Evolutionary conservation across 2,329 filamentous ascomycete genomes (phyloP).

Genomic region (Trichophyton verrucosum): DNA sequence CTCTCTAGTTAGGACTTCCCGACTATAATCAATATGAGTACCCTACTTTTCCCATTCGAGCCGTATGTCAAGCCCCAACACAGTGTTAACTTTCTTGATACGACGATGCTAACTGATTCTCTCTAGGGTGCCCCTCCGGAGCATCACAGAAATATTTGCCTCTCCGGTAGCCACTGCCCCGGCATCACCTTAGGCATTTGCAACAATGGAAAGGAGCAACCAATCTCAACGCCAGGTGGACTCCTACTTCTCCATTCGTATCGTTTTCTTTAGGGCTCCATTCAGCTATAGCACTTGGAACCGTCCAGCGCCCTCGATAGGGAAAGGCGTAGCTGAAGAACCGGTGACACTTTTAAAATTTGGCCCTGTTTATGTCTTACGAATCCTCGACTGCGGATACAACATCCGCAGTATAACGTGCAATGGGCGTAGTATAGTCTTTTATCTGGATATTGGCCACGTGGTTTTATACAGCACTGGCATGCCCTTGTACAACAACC

Average conservation of each 20-base stretch:
- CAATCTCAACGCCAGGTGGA: too few relatives aligned
- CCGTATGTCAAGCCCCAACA: background rate
- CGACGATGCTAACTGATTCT: too few relatives aligned
- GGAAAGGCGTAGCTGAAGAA: background rate
- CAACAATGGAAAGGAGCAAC: too few relatives aligned
- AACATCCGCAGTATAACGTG: constrained; percentile 2
- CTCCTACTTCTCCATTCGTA: too few relatives aligned
- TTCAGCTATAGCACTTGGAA: background rate
- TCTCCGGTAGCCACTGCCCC: too few relatives aligned
- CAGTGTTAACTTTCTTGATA: background rate
- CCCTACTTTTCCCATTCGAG: background rate
- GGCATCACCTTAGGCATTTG: too few relatives aligned
- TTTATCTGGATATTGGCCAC: background rate
- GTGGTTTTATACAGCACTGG: background rate
- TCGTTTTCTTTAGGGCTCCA: too few relatives aligned
- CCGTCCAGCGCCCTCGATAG: background rate
- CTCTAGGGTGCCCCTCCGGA: too few relatives aligned
- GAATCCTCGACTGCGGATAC: constrained; percentile 2
- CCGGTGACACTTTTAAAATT: background rate
- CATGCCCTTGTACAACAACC: constrained; percentile 4
- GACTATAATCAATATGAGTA: background rate
- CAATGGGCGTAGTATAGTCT: constrained; percentile 6
- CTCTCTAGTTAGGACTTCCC: too few relatives aligned
- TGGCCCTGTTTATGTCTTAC: background rate
- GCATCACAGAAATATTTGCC: too few relatives aligned